Evolutionary conservation across 2,329 filamentous ascomycete genomes (phyloP).

Genomic region (Fusarium circinatum): DNA sequence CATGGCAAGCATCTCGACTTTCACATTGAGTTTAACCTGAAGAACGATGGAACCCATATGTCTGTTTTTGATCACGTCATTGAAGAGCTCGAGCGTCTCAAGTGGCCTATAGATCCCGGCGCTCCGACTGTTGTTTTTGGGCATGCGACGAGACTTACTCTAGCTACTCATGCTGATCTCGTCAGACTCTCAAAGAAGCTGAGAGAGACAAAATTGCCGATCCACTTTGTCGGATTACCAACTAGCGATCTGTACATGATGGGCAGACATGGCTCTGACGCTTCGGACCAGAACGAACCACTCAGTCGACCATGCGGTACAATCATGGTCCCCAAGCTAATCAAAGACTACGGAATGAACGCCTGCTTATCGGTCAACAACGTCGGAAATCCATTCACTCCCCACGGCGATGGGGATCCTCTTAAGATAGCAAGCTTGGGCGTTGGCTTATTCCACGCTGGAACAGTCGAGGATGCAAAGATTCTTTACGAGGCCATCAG

Average conservation of each 20-base stretch:
- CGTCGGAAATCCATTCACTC: slow-evolving; percentile 1
- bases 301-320: slow-evolving; percentile 14
- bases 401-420: slow-evolving; percentile 3
- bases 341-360: background rate
- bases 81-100: background rate
- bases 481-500: slow-evolving; percentile 6
- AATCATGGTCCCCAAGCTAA: slow-evolving; percentile 6
- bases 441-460: slow-evolving; percentile 5
- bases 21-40: slow-evolving; percentile 8
- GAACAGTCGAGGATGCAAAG: background rate
- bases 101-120: background rate
- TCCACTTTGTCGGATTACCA: slow-evolving; percentile 8
- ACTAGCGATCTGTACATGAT: slow-evolving; percentile 20
- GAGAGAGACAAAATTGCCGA: background rate
- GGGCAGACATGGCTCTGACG: background rate
- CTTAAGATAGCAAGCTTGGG: background rate
- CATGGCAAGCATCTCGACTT: background rate
- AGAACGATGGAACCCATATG: background rate
- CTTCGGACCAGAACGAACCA: accelerated
- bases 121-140: slow-evolving; percentile 1
- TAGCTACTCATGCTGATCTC: background rate
- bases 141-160: slow-evolving; percentile 9
- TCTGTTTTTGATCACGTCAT: background rate
- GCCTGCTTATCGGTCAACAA: slow-evolving; percentile 3
- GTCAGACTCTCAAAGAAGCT: background rate